Base-by-base conservation (phyloP, 306 rosid genomes). In the Cicer cuneatum region DNA sequence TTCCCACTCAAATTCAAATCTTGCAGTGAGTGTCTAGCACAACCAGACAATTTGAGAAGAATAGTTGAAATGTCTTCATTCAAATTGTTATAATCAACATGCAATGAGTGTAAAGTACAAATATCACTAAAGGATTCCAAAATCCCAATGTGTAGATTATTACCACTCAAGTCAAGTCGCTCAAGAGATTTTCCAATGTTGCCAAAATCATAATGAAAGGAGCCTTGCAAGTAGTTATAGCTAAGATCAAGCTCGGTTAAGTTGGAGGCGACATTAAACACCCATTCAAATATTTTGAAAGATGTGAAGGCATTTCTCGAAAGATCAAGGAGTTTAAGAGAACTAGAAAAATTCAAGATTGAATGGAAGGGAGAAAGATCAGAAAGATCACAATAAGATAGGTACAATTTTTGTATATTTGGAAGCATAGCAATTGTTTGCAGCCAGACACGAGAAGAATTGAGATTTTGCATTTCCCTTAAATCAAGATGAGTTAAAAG, bases 401-500 rank as follows among this genome's bases (percentile, higher is more conserved):
- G 21, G 0, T 7, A 2, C 0, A 78, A 9, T 7, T 52, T 8
- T 11, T 16, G 74, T 60, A 78, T 15, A 8, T 24, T 73, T 24
- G 80, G 73, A 7, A 78, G 63, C 56, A 41, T 71, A 7, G 24
- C 80, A 37, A 73, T 66, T 41, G 15, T 52, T 60, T 68, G 70
- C 0, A 52, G 1, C 53, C 52, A 78, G 0, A 8, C 7, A 7
- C 38, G 24, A 73, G 69, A 43, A 68, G 0, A 0, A 8, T 73
- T 52, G 5, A 82, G 76, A 52, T 73, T 43, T 7, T 12, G 2
- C 7, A 68, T 3, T 3, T 0, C 0, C 0, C 7, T 0, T 7
- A 77, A 77, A 68, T 35, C 21, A 73, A 82, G 80, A 73, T 73
- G 67, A 6, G 73, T 67, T 53, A 82, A 73, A 77, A 53, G 53